Evolutionary conservation across 148 eudicot species (phyloP).

Genomic region (Rhododendron vialii): DNA sequence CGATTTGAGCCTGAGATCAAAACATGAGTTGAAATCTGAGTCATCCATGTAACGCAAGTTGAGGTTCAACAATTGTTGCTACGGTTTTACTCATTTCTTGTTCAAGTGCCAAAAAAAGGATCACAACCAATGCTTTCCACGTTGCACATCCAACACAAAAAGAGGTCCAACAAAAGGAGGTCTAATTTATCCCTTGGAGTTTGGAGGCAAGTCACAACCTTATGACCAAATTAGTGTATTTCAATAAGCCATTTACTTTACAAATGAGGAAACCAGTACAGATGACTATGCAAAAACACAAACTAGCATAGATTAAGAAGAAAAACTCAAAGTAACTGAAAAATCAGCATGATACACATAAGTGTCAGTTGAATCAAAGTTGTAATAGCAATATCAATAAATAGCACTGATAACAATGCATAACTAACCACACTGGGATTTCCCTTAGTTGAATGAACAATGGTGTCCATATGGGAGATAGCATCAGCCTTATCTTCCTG

Average conservation of each 20-base stretch:
- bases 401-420: background rate
- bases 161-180: background rate
- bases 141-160: background rate
- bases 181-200: background rate
- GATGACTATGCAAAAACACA: background rate
- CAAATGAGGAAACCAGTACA: background rate
- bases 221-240: background rate
- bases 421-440: slow-evolving; percentile 37
- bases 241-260: background rate
- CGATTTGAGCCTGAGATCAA: slow-evolving; percentile 40
- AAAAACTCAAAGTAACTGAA: background rate
- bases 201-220: background rate
- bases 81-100: background rate
- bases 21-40: slow-evolving; percentile 7
- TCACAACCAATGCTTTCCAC: background rate
- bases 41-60: background rate
- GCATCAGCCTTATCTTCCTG: slow-evolving; percentile 45
- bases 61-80: background rate
- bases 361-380: slow-evolving; percentile 1
- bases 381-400: background rate
- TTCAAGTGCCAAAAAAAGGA: background rate
- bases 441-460: slow-evolving; percentile 36
- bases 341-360: background rate
- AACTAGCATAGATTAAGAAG: background rate
- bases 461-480: slow-evolving; percentile 27